These are phyloP conservation scores for Camelina sativa DNA, from an alignment of 345 rosid genomes.

Conservation along the genomic window DNA sequence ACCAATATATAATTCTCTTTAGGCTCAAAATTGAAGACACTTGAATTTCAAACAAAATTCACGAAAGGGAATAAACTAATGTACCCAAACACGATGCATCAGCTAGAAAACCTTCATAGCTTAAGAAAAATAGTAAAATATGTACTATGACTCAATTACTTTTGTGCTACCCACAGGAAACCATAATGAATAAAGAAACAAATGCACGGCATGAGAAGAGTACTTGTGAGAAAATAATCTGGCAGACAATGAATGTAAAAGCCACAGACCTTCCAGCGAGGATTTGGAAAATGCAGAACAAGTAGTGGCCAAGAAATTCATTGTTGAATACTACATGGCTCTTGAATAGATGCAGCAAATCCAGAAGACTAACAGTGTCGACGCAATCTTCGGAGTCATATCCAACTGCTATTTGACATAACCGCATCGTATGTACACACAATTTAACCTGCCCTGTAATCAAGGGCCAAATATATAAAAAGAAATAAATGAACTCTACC, in stretches of 20 bases:
- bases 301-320: constrained; percentile 75
- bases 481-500: constrained; percentile 4
- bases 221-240: constrained; percentile 16
- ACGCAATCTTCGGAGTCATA: constrained; percentile 54
- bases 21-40: constrained; percentile 9
- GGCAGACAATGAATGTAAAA: constrained; percentile 20
- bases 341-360: constrained; percentile 76
- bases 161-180: constrained; percentile 18
- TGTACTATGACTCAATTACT: constrained; percentile 11
- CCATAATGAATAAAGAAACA: constrained; percentile 24
- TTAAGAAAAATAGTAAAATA: constrained; percentile 10
- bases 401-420: constrained; percentile 71
- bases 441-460: constrained; percentile 90
- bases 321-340: constrained; percentile 73
- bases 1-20: constrained; percentile 3
- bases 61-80: constrained; percentile 16
- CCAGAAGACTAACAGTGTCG: constrained; percentile 55
- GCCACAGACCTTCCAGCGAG: constrained; percentile 78
- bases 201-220: constrained; percentile 25
- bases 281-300: constrained; percentile 83
- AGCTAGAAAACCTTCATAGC: background rate
- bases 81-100: constrained; percentile 8
- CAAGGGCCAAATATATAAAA: constrained; percentile 35
- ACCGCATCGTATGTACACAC: constrained; percentile 72
- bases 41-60: constrained; percentile 12